phyloP scores from a whole-genome alignment of 2,329 filamentous ascomycete genomes.

The Pseudocercospora ulei region DNA sequence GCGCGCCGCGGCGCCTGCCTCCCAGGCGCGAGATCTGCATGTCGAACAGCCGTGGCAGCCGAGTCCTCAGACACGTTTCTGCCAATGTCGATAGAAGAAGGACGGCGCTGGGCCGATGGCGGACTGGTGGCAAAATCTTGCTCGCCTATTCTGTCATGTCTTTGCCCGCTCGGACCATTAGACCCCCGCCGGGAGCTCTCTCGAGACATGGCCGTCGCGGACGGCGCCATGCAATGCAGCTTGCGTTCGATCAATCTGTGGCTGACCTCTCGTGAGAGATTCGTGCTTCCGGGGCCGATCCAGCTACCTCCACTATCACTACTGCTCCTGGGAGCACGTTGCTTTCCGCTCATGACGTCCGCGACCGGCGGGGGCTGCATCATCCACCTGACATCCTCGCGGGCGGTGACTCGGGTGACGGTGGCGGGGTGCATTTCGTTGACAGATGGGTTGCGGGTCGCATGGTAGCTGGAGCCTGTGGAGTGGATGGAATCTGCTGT shows the following conservation, averaged over 20 bases:
- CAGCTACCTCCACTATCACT: constrained; percentile 44
- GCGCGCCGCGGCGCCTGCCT: constrained; percentile 10
- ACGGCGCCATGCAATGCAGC: constrained; percentile 21
- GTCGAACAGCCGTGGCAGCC: constrained; percentile 16
- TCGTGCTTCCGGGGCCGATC: constrained; percentile 17
- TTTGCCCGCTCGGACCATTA: constrained; percentile 27
- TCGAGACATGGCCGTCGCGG: constrained; percentile 33
- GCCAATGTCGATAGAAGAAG: constrained; percentile 16
- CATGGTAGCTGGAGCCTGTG: constrained; percentile 28
- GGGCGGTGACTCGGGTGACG: constrained; percentile 28
- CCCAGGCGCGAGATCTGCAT: constrained; percentile 15
- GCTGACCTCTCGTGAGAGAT: constrained; percentile 35
- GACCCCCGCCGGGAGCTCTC: constrained; percentile 30
- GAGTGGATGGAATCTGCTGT: constrained; percentile 14
- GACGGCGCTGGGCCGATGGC: constrained; percentile 14
- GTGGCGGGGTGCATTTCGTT: constrained; percentile 56
- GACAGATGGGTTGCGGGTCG: constrained; percentile 48
- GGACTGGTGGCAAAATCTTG: constrained; percentile 21
- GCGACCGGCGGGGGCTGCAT: constrained; percentile 81
- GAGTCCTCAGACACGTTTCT: constrained; percentile 19
- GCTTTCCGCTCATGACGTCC: constrained; percentile 81
- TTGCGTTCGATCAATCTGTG: constrained; percentile 34
- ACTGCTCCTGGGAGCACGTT: constrained; percentile 52
- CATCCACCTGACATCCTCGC: constrained; percentile 75
- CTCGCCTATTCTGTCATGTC: constrained; percentile 27